A percentile compares a stretch with the other conserved stretches of the same genome.
Evolutionary conservation across 2,329 filamentous ascomycete genomes (phyloP).

Genomic region (Neofusicoccum sp.): DNA sequence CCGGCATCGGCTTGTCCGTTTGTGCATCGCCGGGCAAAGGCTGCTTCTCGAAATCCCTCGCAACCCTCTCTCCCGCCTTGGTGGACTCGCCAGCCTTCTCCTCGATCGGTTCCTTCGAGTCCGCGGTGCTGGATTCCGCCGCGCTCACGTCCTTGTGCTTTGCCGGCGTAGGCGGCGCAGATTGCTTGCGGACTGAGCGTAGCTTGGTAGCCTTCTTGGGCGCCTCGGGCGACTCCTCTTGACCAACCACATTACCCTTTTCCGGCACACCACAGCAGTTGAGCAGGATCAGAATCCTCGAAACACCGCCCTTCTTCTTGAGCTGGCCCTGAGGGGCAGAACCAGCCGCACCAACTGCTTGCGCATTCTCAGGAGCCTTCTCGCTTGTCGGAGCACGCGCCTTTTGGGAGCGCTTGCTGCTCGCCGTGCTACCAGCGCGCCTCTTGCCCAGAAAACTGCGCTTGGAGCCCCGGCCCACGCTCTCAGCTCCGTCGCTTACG

Average conservation of each 20-base stretch:
- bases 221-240: slow-evolving; percentile 52
- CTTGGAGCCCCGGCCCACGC: slow-evolving; percentile 45
- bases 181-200: slow-evolving; percentile 34
- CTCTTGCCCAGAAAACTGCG: slow-evolving; percentile 46
- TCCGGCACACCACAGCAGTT: slow-evolving; percentile 67
- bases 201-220: slow-evolving; percentile 41
- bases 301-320: slow-evolving; percentile 41
- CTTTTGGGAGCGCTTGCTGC: slow-evolving; percentile 44
- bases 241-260: slow-evolving; percentile 52
- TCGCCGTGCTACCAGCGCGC: slow-evolving; percentile 46
- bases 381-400: slow-evolving; percentile 37
- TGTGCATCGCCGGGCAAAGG: slow-evolving; percentile 25
- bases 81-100: slow-evolving; percentile 37
- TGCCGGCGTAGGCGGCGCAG: slow-evolving; percentile 51
- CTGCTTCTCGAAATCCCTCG: slow-evolving; percentile 24
- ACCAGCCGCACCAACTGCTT: slow-evolving; percentile 30
- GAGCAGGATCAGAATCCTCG: slow-evolving; percentile 52
- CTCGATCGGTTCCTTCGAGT: slow-evolving; percentile 45
- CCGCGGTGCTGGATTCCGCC: slow-evolving; percentile 44
- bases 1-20: slow-evolving; percentile 21
- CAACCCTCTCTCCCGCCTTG: slow-evolving; percentile 21
- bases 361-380: slow-evolving; percentile 32
- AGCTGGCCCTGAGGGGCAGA: slow-evolving; percentile 28
- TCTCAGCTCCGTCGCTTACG: slow-evolving; percentile 44
- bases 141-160: slow-evolving; percentile 41